Conservation (phyloP, 805 yeast species). For the Barnettozyma wickerhamii region DNA sequence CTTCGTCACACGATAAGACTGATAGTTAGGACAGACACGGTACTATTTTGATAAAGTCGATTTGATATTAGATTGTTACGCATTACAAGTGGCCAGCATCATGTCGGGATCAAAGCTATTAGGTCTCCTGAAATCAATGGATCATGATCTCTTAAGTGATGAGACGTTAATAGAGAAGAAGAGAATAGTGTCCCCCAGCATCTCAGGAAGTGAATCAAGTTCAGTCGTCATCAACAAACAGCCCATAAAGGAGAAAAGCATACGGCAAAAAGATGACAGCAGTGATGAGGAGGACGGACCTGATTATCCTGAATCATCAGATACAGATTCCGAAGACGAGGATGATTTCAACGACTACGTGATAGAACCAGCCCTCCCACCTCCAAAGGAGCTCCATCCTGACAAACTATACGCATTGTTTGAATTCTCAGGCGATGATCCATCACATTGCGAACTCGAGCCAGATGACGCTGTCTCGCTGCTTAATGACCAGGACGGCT, state of each 20-base stretch:
- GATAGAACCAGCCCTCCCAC: conserved; percentile 39
- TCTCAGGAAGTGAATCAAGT: conserved; percentile 18
- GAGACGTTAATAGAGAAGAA: conserved; percentile 19
- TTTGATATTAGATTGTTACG: too few relatives aligned
- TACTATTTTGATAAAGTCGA: too few relatives aligned
- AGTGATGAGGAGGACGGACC: conserved; percentile 15
- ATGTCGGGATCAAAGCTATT: conserved; percentile 20
- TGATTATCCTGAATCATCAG: conserved; percentile 17
- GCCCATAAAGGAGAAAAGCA: not conserved
- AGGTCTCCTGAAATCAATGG: conserved; percentile 17
- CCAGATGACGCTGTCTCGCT: conserved; percentile 81
- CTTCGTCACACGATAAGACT: too few relatives aligned
- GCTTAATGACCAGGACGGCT: conserved; percentile 83
- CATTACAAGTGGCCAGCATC: not conserved
- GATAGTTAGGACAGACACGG: too few relatives aligned
- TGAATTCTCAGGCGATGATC: conserved; percentile 88
- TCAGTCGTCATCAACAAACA: conserved; percentile 17
- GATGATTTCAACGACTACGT: conserved; percentile 41
- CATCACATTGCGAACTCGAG: conserved; percentile 76
- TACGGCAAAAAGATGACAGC: conserved; percentile 5
- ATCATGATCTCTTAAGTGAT: conserved; percentile 18
- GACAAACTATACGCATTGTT: conserved; percentile 80
- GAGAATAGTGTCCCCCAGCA: conserved; percentile 19
- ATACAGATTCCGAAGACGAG: conserved; percentile 31
- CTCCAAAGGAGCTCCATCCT: conserved; percentile 80